Evolutionary conservation across 164 flowering plant species (phyloP).

Genomic region (Macadamia integrifolia): DNA sequence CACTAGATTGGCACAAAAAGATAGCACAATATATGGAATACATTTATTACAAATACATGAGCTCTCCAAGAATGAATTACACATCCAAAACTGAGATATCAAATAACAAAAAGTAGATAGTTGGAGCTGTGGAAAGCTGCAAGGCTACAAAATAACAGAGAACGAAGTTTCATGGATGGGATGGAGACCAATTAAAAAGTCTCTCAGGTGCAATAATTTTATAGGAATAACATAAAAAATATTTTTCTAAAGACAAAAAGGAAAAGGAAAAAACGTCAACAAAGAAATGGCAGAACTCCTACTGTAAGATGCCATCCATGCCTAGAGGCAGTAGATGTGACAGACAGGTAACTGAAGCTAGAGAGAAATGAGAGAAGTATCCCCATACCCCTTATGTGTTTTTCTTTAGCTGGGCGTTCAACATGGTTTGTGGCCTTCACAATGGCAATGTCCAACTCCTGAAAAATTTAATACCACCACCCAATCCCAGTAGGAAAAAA

Average conservation of each 20-base stretch:
- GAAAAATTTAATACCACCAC: conserved; percentile 9
- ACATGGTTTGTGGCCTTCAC: conserved; percentile 84
- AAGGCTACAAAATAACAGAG: neutral
- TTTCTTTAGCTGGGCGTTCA: conserved; percentile 85
- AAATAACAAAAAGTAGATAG: neutral
- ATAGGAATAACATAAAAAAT: neutral
- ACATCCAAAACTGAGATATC: neutral
- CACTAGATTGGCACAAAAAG: neutral
- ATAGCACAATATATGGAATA: neutral
- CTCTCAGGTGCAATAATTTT: neutral
- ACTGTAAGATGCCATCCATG: neutral
- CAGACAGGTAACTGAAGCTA: neutral
- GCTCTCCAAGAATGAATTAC: neutral
- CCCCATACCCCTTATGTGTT: conserved; percentile 57
- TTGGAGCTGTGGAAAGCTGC: neutral
- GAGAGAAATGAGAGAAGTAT: neutral
- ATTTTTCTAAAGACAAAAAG: neutral
- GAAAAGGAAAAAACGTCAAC: neutral
- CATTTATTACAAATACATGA: too few relatives aligned
- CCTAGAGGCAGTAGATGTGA: neutral
- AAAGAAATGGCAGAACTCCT: neutral
- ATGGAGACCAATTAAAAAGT: neutral
- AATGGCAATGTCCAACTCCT: conserved; percentile 86
- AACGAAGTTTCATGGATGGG: neutral
- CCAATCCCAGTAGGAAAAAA: neutral